phyloP scores from a whole-genome alignment of 768 basidiomycete species.

The Heimioporus sp. region DNA sequence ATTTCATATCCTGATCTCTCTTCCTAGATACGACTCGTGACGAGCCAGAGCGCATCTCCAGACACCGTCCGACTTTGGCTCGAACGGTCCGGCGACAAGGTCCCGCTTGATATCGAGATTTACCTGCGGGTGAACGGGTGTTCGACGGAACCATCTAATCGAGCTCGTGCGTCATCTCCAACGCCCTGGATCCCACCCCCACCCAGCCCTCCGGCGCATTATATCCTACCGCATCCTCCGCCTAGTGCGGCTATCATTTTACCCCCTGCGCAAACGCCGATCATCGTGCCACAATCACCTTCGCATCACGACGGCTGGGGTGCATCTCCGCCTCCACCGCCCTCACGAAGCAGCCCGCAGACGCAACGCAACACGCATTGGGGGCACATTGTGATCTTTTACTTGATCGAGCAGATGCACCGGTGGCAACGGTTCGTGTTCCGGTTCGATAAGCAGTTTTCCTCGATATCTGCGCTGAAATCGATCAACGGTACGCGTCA shows the following conservation, averaged over 20 bases:
- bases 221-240: conserved; percentile 34
- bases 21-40: conserved; percentile 67
- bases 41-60: conserved; percentile 65
- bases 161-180: conserved; percentile 28
- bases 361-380: conserved; percentile 59
- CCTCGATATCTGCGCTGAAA: conserved; percentile 71
- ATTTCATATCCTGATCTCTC: conserved; percentile 1
- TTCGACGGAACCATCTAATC: conserved; percentile 21
- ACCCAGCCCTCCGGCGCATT: conserved; percentile 35
- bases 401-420: conserved; percentile 76
- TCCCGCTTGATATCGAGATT: conserved; percentile 80
- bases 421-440: conserved; percentile 83
- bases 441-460: conserved; percentile 73
- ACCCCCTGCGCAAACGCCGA: conserved; percentile 40
- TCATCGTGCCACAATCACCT: conserved; percentile 47
- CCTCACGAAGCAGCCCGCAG: conserved; percentile 28
- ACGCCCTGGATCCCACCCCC: conserved; percentile 31
- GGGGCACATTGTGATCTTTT: conserved; percentile 80
- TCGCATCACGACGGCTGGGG: conserved; percentile 40
- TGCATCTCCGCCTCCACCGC: conserved; percentile 28
- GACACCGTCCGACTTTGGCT: conserved; percentile 84
- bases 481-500: conserved; percentile 59
- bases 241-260: conserved; percentile 28
- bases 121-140: conserved; percentile 54
- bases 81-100: conserved; percentile 67